phyloP scores from a whole-genome alignment of 805 yeast genomes.

The Ogataea trehalophila region DNA sequence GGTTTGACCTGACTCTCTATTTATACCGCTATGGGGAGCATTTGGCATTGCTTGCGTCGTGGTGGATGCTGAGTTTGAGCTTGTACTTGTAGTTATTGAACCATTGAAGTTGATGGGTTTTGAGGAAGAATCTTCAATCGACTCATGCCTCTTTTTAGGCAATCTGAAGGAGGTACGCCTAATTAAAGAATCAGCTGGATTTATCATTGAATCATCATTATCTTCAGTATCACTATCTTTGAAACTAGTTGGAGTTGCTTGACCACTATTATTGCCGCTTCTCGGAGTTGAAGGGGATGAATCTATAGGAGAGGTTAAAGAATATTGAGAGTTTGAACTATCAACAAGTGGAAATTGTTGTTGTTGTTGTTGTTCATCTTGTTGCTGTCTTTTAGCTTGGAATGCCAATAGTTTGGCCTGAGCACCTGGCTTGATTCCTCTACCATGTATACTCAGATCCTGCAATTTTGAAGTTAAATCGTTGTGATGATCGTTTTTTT shows the following conservation, averaged over 20 bases:
- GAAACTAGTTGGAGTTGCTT: conserved; percentile 11
- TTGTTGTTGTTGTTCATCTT: conserved; percentile 8
- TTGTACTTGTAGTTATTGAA: no score
- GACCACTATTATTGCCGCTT: conserved; percentile 12
- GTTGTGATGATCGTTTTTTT: conserved; percentile 4
- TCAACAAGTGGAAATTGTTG: background rate
- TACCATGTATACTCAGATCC: conserved; percentile 23
- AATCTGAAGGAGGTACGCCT: conserved; percentile 25
- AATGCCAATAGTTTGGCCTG: conserved; percentile 86
- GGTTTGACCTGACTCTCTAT: background rate
- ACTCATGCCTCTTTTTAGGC: conserved; percentile 10
- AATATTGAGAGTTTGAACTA: background rate
- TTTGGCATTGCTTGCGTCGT: no score
- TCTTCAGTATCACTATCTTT: conserved; percentile 9
- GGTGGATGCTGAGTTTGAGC: no score
- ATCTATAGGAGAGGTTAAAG: background rate
- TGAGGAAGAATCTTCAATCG: background rate
- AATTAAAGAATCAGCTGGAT: conserved; percentile 4
- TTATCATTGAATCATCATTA: conserved; percentile 1
- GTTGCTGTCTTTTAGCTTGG: conserved; percentile 63
- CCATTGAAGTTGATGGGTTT: no score
- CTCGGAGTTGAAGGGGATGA: conserved; percentile 20
- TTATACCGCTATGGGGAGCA: background rate
- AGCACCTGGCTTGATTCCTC: conserved; percentile 60
- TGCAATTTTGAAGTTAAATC: conserved; percentile 15